phyloP scores from a whole-genome alignment of 129 eudicot genomes.

The Escallonia herrerae region DNA sequence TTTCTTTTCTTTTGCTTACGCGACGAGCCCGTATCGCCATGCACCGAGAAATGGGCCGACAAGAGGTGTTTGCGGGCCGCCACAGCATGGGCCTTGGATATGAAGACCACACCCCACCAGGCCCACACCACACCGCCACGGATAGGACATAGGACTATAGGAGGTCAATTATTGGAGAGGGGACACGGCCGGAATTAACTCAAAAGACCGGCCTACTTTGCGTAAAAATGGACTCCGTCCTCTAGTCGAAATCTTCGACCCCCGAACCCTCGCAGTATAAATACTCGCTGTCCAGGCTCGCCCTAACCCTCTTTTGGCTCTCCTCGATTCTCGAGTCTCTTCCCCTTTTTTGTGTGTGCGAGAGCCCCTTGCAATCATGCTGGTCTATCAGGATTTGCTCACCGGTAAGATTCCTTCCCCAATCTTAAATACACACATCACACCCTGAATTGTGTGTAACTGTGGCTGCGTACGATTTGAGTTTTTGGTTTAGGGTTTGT shows the following conservation, averaged over 20 bases:
- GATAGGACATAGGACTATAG: too few relatives aligned
- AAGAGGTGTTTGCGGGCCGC: too few relatives aligned
- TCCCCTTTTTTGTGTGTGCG: not conserved
- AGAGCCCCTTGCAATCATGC: constrained; percentile 23
- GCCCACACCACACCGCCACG: too few relatives aligned
- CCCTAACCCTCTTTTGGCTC: not conserved
- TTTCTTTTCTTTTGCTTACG: too few relatives aligned
- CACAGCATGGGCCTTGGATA: too few relatives aligned
- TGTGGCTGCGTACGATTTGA: not conserved
- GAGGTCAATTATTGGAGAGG: too few relatives aligned
- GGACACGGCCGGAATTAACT: not conserved
- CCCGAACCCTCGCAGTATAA: not conserved
- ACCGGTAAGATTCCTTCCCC: constrained; percentile 20
- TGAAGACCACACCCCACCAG: too few relatives aligned
- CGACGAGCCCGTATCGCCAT: too few relatives aligned
- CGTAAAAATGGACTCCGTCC: not conserved
- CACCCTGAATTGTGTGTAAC: too few relatives aligned
- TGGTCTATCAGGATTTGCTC: constrained; percentile 51
- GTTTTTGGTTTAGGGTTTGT: not conserved
- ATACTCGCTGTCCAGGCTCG: not conserved
- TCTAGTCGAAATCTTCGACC: not conserved
- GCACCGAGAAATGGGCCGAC: too few relatives aligned
- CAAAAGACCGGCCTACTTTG: not conserved
- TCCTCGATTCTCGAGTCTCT: not conserved
- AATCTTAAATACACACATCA: not conserved